Conservation (phyloP, 129 eudicot genomes). For the Flaveria linearis region DNA sequence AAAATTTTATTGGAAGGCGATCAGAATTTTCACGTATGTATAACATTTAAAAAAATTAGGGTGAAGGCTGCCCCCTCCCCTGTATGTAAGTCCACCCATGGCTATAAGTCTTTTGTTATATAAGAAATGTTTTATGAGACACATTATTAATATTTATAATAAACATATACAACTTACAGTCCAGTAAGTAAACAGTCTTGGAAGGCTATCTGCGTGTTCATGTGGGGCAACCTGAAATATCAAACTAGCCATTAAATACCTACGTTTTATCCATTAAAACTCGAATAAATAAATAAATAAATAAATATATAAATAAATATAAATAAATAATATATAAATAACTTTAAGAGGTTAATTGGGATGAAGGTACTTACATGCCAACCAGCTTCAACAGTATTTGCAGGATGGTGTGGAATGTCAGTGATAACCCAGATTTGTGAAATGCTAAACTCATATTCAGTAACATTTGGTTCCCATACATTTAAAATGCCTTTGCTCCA, state of each 20-base stretch:
- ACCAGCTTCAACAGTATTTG: conserved; percentile 89
- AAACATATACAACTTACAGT: conserved; percentile 57
- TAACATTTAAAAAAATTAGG: too few species aligned
- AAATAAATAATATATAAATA: too few species aligned
- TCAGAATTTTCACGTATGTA: too few species aligned
- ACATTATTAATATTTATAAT: background rate
- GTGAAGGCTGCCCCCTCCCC: too few species aligned
- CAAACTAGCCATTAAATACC: conserved; percentile 9
- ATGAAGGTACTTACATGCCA: conserved; percentile 61
- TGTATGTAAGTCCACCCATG: too few species aligned
- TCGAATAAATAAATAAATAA: too few species aligned
- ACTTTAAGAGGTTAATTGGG: too few species aligned
- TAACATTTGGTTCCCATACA: conserved; percentile 76
- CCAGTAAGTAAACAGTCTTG: conserved; percentile 86
- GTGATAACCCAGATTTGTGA: conserved; percentile 81
- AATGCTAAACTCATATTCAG: conserved; percentile 66
- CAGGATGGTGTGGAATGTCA: conserved; percentile 56
- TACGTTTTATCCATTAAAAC: background rate
- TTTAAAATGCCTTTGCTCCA: conserved; percentile 84
- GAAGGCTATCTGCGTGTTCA: conserved; percentile 61
- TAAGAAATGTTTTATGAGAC: background rate
- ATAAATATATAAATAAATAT: too few species aligned
- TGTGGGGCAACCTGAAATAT: conserved; percentile 66
- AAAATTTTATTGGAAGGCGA: too few species aligned
- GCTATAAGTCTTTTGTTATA: too few species aligned